phyloP scores from a whole-genome alignment of 331 rosid genomes.

The Acacia concinna region DNA sequence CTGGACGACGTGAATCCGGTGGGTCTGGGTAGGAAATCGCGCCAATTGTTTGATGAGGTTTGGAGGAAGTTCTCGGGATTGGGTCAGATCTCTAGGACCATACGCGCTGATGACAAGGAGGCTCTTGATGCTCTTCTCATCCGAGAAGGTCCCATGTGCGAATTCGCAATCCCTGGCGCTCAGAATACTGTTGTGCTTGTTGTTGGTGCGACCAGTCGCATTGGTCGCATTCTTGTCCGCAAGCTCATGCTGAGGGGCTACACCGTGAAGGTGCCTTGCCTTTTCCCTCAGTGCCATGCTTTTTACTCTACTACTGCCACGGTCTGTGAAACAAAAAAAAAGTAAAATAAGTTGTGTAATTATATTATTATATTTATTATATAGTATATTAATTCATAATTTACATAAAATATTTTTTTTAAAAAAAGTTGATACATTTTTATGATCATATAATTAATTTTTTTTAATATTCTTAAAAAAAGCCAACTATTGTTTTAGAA shows the following conservation, averaged over 20 bases:
- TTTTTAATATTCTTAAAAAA: too few relatives aligned
- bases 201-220: constrained; percentile 92
- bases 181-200: constrained; percentile 91
- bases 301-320: not conserved
- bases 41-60: constrained; percentile 85
- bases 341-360: too few relatives aligned
- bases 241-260: constrained; percentile 97
- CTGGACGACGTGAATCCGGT: constrained; percentile 93
- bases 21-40: constrained; percentile 79
- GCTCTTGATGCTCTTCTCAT: constrained; percentile 76
- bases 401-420: too few relatives aligned
- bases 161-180: constrained; percentile 90
- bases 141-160: constrained; percentile 92
- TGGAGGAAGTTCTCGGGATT: constrained; percentile 95
- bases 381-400: too few relatives aligned
- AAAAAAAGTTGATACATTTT: too few relatives aligned
- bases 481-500: too few relatives aligned
- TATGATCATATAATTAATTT: too few relatives aligned
- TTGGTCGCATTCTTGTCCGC: constrained; percentile 86
- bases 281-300: not conserved
- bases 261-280: constrained; percentile 65
- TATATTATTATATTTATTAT: too few relatives aligned
- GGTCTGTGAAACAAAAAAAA: too few relatives aligned
- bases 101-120: constrained; percentile 64
- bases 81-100: constrained; percentile 94